phyloP scores from a whole-genome alignment of 2,329 filamentous ascomycete species.

The Corinectria fuckeliana region DNA sequence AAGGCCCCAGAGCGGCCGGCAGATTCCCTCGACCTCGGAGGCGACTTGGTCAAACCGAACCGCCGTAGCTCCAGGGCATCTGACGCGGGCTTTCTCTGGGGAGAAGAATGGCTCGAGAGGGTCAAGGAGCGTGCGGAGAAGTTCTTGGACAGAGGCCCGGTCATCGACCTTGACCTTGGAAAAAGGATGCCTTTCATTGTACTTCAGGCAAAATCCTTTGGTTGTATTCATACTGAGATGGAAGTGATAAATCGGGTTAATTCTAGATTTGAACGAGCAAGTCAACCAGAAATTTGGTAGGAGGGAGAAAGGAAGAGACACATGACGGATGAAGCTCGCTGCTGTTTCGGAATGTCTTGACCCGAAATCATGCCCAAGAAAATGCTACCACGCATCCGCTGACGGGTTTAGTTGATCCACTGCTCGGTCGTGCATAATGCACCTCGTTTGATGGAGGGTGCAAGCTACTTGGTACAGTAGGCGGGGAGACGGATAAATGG shows the following conservation, averaged over 20 bases:
- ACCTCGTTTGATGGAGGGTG: neutral
- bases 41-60: conserved; percentile 80
- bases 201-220: conserved; percentile 51
- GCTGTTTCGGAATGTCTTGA: conserved; percentile 12
- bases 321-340: conserved; percentile 7
- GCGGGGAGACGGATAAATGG: neutral
- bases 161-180: conserved; percentile 57
- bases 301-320: conserved; percentile 6
- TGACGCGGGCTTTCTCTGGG: conserved; percentile 67
- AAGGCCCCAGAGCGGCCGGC: conserved; percentile 77
- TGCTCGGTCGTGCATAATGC: neutral
- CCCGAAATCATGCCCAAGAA: conserved; percentile 17
- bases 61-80: conserved; percentile 71
- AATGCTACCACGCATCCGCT: conserved; percentile 4
- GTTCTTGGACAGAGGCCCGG: conserved; percentile 64
- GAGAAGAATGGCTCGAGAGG: conserved; percentile 77
- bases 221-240: conserved; percentile 26
- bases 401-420: conserved; percentile 16
- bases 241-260: neutral
- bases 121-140: conserved; percentile 69
- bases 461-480: neutral
- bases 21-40: conserved; percentile 78
- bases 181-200: conserved; percentile 62
- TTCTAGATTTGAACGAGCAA: neutral
- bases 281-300: neutral